Evolutionary conservation across 257 asterid species (phyloP).

Genomic region (Petunia secreta): DNA sequence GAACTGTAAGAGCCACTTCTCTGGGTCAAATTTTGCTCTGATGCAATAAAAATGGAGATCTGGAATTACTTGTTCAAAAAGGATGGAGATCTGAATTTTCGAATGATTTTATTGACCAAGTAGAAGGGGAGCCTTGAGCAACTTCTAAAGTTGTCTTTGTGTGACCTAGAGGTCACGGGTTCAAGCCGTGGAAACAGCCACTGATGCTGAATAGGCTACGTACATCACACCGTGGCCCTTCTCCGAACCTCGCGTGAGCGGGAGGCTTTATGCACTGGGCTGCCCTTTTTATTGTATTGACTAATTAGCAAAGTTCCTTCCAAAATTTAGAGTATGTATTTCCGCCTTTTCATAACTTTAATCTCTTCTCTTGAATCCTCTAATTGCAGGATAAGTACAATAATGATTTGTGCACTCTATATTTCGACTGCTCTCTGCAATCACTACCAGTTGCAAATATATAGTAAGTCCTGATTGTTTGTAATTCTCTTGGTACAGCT

Average conservation of each 20-base stretch:
- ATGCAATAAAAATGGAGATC: not conserved
- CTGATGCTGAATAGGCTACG: too few species aligned
- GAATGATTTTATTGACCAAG: too few species aligned
- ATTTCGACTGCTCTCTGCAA: not conserved
- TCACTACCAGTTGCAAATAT: not conserved
- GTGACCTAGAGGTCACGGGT: too few species aligned
- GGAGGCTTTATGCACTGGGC: too few species aligned
- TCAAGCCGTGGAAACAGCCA: too few species aligned
- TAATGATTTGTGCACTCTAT: not conserved
- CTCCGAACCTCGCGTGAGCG: too few species aligned
- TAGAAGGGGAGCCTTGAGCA: too few species aligned
- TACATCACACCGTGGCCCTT: too few species aligned
- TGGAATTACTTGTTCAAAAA: too few species aligned
- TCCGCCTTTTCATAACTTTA: not conserved
- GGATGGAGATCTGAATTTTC: not conserved
- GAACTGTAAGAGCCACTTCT: not conserved
- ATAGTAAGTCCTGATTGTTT: not conserved
- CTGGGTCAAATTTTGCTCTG: not conserved
- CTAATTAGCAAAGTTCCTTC: not conserved
- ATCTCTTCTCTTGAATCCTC: not conserved
- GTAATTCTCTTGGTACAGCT: constrained; percentile 36
- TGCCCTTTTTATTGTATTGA: not conserved
- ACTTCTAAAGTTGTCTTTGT: too few species aligned
- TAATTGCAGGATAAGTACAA: not conserved
- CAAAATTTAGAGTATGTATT: not conserved